Evolutionary conservation across 371 early-diverging fungal species (phyloP).

Genomic region (Quaeritorhiza haematococci): DNA sequence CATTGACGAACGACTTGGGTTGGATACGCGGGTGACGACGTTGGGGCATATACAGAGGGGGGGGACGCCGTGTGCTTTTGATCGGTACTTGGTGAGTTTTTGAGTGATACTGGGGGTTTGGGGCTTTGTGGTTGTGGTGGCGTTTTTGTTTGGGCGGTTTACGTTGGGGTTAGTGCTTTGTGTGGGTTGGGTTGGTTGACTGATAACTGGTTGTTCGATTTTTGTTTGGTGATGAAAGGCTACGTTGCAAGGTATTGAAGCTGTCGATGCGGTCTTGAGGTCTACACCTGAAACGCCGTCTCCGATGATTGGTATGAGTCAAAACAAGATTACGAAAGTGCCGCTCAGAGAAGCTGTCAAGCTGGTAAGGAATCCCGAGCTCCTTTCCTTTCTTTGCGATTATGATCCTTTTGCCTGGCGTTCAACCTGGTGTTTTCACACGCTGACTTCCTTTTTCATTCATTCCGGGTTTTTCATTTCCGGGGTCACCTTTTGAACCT

Average conservation of each 20-base stretch:
- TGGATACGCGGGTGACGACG: constrained; percentile 92
- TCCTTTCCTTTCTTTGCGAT: constrained; percentile 1
- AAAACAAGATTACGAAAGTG: constrained; percentile 77
- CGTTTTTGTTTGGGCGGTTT: too few species aligned
- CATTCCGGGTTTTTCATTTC: too few species aligned
- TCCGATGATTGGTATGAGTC: constrained; percentile 85
- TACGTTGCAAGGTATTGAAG: constrained; percentile 91
- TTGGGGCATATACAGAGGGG: constrained; percentile 99
- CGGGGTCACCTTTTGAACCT: too few species aligned
- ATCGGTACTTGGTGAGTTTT: constrained; percentile 78
- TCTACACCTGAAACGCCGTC: constrained; percentile 82
- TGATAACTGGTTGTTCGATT: too few species aligned
- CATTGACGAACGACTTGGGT: constrained; percentile 68
- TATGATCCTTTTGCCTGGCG: background rate
- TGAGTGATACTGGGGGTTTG: too few species aligned
- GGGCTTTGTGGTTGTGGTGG: too few species aligned
- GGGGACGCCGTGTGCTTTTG: constrained; percentile 91
- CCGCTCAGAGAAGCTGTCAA: constrained; percentile 92
- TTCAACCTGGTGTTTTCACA: background rate
- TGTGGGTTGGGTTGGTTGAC: too few species aligned
- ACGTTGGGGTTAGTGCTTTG: too few species aligned
- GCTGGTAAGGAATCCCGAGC: too few species aligned
- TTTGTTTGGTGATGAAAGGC: constrained; percentile 32
- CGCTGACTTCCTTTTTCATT: too few species aligned
- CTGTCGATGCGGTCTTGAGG: constrained; percentile 90